Base-by-base conservation (phyloP, 306 rosid species). In the Ormosia emarginata region DNA sequence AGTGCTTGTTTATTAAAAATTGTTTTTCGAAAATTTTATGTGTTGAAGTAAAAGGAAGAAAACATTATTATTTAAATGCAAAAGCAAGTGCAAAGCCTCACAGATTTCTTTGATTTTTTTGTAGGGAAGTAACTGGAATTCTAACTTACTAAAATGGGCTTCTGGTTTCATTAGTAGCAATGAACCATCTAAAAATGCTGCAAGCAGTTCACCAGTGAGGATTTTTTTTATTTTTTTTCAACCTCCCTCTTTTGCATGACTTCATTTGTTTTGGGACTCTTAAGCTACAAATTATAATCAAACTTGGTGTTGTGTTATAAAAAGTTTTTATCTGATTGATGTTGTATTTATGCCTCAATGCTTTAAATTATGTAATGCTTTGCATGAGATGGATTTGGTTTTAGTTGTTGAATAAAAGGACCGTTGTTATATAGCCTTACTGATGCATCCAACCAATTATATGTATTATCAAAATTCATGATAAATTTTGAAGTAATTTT, bases 101-200 rank as follows among this genome's bases (percentile, higher is more conserved):
- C 67, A 36, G 15, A 70, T 55, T 64, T 11, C 69, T 79, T 74
- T 83, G n/a, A 30, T 33, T 75, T 63, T 5, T 69, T 72, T 53
- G 47, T 65, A 95, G 99, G 97, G 89, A 79, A 87, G 75, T 86
- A 64, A 86, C 83, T 95, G 99, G 99, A 92, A 95, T 89, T 86
- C 96, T 61, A 93, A 92, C 87, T 74, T 95, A 44, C 66, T 93
- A 65, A 95, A 89, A 88, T 95, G 99, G 99, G 98, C 99, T 70
- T 87, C 97, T 86, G 97, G 93, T 82, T 89, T 95, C 75, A 90
- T 95, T 85, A 79, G 97, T 78, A 82, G 89, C 79, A 85, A 73
- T 71, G 93, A 92, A 29, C 92, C 67, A 57, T 85, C 92, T 41
- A 91, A 88, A 86, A 88, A 74, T 74, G 75, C 90, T 78, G 89